phyloP scores from a whole-genome alignment of 108 stramenopile genomes.

The Schizochytrium sp. region DNA sequence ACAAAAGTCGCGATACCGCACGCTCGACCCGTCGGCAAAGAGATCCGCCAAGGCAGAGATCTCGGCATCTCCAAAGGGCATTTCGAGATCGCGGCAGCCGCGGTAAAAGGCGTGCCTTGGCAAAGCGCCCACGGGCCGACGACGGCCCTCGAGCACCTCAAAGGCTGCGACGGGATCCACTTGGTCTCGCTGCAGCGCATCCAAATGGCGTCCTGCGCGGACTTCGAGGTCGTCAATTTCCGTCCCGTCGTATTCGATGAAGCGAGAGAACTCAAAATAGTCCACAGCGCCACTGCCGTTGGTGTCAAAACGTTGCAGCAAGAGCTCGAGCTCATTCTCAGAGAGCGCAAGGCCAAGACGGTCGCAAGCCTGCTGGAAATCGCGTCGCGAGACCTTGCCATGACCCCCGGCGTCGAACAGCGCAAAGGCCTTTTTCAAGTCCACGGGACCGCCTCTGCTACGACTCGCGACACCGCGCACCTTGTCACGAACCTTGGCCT shows the following conservation, averaged over 20 bases:
- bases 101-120: constrained; percentile 8
- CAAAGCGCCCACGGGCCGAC: neutral
- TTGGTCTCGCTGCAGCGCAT: neutral
- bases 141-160: neutral
- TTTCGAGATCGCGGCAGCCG: neutral
- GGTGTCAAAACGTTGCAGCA: constrained; percentile 7
- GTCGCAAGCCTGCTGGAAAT: constrained; percentile 1
- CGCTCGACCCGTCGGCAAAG: neutral
- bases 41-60: constrained; percentile 3
- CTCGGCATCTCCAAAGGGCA: neutral
- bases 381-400: neutral
- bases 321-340: neutral
- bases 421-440: neutral
- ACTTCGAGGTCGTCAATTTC: neutral
- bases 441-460: neutral
- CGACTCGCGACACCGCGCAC: neutral
- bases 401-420: neutral
- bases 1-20: neutral
- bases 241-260: neutral
- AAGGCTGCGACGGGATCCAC: neutral
- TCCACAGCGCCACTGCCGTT: neutral
- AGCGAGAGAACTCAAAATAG: constrained; percentile 9
- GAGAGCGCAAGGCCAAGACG: neutral
- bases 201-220: neutral
- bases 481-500: constrained; percentile 6